Evolutionary conservation across 495 filamentous ascomycete species (phyloP).

Genomic region (Hypoxylon fuscum): DNA sequence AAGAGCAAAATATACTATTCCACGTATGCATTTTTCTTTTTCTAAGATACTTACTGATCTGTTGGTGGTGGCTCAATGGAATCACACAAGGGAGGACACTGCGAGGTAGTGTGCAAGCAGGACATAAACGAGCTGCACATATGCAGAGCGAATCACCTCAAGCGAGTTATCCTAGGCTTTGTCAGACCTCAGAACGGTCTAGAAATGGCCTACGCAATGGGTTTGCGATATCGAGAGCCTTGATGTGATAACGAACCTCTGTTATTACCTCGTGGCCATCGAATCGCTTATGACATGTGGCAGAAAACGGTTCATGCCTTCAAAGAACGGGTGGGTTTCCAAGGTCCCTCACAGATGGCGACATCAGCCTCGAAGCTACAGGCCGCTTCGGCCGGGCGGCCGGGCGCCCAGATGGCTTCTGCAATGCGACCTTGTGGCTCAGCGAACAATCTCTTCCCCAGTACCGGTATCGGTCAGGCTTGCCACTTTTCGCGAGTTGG

Average conservation of each 20-base stretch:
- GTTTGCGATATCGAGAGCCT: neutral
- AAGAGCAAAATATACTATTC: neutral
- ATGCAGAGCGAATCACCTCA: constrained; percentile 17
- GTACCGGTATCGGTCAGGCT: constrained; percentile 15
- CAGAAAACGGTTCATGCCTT: constrained; percentile 8
- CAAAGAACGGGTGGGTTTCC: constrained; percentile 3
- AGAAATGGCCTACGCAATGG: constrained; percentile 11
- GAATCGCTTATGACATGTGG: constrained; percentile 2
- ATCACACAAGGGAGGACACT: constrained; percentile 14
- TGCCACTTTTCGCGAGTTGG: constrained; percentile 18
- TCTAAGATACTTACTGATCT: constrained; percentile 2
- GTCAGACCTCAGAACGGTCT: constrained; percentile 22
- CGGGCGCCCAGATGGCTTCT: neutral
- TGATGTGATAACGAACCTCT: neutral
- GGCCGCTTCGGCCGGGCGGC: constrained; percentile 11
- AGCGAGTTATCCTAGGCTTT: constrained; percentile 2
- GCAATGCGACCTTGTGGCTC: constrained; percentile 26
- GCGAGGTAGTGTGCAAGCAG: constrained; percentile 11
- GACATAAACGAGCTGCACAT: constrained; percentile 9
- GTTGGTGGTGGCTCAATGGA: neutral
- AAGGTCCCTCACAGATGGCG: constrained; percentile 11
- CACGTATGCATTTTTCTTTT: neutral
- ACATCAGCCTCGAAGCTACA: constrained; percentile 6
- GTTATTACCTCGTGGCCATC: constrained; percentile 3
- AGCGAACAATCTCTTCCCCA: neutral